phyloP scores from a whole-genome alignment of 768 basidiomycete genomes.

The Fomitopsis serialis region DNA sequence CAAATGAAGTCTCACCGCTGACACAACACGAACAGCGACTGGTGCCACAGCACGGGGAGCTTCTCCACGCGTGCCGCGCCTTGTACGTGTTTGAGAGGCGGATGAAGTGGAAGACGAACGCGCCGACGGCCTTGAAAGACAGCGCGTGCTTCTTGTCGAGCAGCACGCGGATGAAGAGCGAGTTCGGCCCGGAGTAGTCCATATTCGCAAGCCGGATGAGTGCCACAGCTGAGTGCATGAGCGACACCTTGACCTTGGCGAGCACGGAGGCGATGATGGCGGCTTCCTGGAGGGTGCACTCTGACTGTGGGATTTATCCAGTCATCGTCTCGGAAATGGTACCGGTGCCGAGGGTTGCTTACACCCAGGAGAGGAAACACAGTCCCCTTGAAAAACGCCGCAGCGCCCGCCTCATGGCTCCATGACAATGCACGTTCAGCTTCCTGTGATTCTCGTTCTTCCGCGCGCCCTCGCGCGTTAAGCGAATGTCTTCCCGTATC shows the following conservation, averaged over 20 bases:
- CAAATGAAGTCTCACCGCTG: slow-evolving; percentile 88
- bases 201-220: slow-evolving; percentile 89
- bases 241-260: slow-evolving; percentile 86
- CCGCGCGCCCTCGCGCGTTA: slow-evolving; percentile 31
- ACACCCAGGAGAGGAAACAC: slow-evolving; percentile 94
- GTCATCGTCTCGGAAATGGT: background rate
- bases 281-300: slow-evolving; percentile 91
- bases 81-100: slow-evolving; percentile 90
- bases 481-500: slow-evolving; percentile 78
- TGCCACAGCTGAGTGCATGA: slow-evolving; percentile 95
- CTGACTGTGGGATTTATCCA: slow-evolving; percentile 37
- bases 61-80: slow-evolving; percentile 61
- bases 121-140: slow-evolving; percentile 96
- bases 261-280: slow-evolving; percentile 91
- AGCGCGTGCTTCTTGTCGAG: slow-evolving; percentile 97
- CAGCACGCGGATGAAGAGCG: slow-evolving; percentile 93
- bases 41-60: slow-evolving; percentile 98
- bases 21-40: slow-evolving; percentile 88
- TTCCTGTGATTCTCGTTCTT: slow-evolving; percentile 57
- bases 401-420: slow-evolving; percentile 87
- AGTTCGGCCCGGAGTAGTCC: slow-evolving; percentile 96
- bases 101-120: slow-evolving; percentile 97
- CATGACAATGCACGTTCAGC: slow-evolving; percentile 89
- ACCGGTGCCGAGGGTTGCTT: slow-evolving; percentile 20
- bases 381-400: slow-evolving; percentile 97